phyloP scores from a whole-genome alignment of 768 basidiomycete species.

The Collybiopsis luxurians region DNA sequence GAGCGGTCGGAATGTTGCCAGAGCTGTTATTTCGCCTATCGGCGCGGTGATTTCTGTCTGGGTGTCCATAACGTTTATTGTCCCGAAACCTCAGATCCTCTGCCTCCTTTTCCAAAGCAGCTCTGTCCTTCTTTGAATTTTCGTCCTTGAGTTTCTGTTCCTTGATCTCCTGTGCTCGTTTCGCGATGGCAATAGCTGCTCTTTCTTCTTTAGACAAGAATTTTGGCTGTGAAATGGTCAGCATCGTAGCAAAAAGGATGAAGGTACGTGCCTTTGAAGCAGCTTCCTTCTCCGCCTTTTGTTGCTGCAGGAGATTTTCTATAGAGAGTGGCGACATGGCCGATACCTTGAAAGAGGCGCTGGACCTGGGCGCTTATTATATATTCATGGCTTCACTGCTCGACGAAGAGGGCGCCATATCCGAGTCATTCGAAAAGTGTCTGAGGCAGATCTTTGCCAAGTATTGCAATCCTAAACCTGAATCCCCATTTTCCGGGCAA shows the following conservation, averaged over 20 bases:
- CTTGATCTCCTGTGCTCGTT: conserved; percentile 79
- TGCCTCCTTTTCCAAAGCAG: conserved; percentile 73
- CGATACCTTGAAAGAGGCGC: conserved; percentile 12
- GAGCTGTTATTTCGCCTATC: conserved; percentile 38
- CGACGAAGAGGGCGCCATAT: conserved; percentile 69
- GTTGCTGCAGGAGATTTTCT: conserved; percentile 81
- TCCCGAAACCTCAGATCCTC: conserved; percentile 61
- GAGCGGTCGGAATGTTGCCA: conserved; percentile 79
- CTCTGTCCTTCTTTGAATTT: conserved; percentile 54
- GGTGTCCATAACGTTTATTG: conserved; percentile 39
- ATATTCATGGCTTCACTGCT: conserved; percentile 44
- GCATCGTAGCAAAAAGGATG: background rate
- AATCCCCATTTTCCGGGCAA: conserved; percentile 28
- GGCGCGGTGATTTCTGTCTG: conserved; percentile 39
- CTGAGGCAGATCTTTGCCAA: conserved; percentile 78
- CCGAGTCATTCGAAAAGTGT: conserved; percentile 59
- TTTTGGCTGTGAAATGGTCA: conserved; percentile 61
- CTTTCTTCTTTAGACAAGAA: conserved; percentile 94
- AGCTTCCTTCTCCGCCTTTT: conserved; percentile 85
- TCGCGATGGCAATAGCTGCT: conserved; percentile 83
- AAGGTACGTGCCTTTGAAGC: conserved; percentile 70
- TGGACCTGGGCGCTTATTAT: conserved; percentile 38
- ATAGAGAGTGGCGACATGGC: conserved; percentile 81
- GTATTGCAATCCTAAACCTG: conserved; percentile 56
- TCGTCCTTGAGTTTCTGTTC: conserved; percentile 71